These are phyloP conservation scores for Metschnikowia amazonensis DNA, from an alignment of 805 yeast genomes.

Conservation along the genomic window DNA sequence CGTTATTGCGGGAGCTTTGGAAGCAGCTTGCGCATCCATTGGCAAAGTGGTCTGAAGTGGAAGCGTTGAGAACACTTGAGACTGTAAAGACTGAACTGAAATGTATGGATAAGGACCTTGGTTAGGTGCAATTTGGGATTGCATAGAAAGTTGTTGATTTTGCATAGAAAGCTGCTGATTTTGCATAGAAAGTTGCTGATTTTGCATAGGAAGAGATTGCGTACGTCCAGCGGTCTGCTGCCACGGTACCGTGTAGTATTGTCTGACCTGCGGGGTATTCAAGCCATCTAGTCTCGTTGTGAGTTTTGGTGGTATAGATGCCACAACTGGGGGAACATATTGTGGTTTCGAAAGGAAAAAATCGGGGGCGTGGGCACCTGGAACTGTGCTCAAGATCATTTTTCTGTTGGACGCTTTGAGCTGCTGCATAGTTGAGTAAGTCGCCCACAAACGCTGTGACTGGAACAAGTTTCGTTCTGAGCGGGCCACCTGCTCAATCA, in stretches of 20 bases:
- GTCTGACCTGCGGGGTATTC: neutral
- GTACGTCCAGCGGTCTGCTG: neutral
- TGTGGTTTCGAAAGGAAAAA: conserved; percentile 1
- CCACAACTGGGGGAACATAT: neutral
- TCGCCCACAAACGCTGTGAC: neutral
- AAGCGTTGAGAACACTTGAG: neutral
- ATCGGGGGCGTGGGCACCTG: conserved; percentile 3
- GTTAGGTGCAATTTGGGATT: neutral
- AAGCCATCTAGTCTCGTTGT: neutral
- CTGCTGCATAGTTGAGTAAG: neutral
- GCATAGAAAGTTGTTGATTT: neutral
- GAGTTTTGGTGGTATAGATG: neutral
- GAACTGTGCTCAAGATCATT: conserved; percentile 2
- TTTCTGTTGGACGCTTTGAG: neutral
- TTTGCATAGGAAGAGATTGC: neutral
- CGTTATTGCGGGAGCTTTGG: neutral
- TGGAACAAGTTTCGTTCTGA: neutral
- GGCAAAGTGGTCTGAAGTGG: neutral
- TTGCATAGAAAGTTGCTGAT: neutral
- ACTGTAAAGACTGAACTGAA: neutral
- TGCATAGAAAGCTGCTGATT: neutral
- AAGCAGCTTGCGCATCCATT: neutral
- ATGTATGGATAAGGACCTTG: neutral
- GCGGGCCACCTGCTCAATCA: conserved; percentile 9
- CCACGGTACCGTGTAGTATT: neutral